Conservation (phyloP, 345 rosid species). For the Gynandropsis gynandra region DNA sequence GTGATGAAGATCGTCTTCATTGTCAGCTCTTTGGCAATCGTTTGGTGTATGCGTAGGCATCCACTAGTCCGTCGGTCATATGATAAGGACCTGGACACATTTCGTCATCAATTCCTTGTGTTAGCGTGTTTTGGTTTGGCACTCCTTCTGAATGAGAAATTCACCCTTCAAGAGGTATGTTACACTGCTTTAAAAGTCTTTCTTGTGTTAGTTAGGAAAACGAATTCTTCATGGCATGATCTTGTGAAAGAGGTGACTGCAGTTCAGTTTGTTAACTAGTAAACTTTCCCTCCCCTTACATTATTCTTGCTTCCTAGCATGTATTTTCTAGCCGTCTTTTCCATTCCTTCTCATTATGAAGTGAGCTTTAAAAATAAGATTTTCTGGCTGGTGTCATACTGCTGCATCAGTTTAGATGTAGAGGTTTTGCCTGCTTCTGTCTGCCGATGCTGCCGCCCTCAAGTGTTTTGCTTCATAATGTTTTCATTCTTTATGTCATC, state of each 20-base stretch:
- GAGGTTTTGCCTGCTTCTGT: conserved; percentile 1
- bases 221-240: background rate
- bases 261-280: background rate
- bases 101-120: conserved; percentile 62
- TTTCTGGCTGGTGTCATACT: conserved; percentile 3
- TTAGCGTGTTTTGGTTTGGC: conserved; percentile 53
- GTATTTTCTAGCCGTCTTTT: conserved; percentile 11
- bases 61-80: conserved; percentile 59
- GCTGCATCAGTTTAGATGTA: background rate
- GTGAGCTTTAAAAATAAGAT: background rate
- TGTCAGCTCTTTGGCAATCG: conserved; percentile 72
- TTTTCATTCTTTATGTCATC: conserved; percentile 1
- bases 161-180: conserved; percentile 75
- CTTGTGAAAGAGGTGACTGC: background rate
- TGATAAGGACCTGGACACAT: conserved; percentile 78
- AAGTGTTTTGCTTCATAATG: background rate
- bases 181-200: conserved; percentile 2
- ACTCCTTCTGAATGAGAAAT: conserved; percentile 59
- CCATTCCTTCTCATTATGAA: conserved; percentile 4
- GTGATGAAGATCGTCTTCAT: conserved; percentile 89
- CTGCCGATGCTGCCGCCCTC: background rate
- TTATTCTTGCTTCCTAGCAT: background rate
- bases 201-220: background rate
- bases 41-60: conserved; percentile 86
- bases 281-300: background rate